Percentiles rank a stretch among this genome's conserved stretches.
Evolutionary conservation across 768 basidiomycete genomes (phyloP).

Genomic region (Baorangia bicolor): DNA sequence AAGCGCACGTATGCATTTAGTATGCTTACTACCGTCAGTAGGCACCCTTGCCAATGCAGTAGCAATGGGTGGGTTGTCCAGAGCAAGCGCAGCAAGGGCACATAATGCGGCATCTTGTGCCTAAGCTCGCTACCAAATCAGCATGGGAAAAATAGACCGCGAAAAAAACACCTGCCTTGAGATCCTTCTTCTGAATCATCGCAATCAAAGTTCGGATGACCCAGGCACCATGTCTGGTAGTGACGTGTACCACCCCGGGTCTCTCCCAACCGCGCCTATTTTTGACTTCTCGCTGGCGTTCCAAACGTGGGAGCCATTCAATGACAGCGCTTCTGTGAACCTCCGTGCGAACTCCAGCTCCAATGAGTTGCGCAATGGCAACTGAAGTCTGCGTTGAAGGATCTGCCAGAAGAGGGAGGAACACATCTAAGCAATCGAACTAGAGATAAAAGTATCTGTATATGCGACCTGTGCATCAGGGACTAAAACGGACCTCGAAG

Average conservation of each 20-base stretch:
- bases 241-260: slow-evolving; percentile 39
- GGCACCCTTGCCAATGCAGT: slow-evolving; percentile 43
- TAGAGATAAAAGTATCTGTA: slow-evolving; percentile 23
- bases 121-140: slow-evolving; percentile 31
- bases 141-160: not conserved
- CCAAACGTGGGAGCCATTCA: slow-evolving; percentile 61
- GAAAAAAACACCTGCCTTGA: slow-evolving; percentile 42
- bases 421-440: slow-evolving; percentile 63
- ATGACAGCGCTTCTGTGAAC: slow-evolving; percentile 50
- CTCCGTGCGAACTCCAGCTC: slow-evolving; percentile 46
- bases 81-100: slow-evolving; percentile 64
- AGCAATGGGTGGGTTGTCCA: slow-evolving; percentile 59
- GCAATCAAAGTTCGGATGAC: slow-evolving; percentile 49
- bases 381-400: slow-evolving; percentile 40
- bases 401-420: slow-evolving; percentile 60
- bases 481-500: slow-evolving; percentile 48
- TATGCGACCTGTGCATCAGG: not conserved
- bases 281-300: slow-evolving; percentile 54
- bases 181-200: slow-evolving; percentile 50
- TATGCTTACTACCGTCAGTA: slow-evolving; percentile 39
- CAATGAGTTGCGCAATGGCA: slow-evolving; percentile 60
- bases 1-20: slow-evolving; percentile 15
- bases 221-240: slow-evolving; percentile 56
- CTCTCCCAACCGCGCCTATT: slow-evolving; percentile 77
- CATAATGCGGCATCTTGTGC: slow-evolving; percentile 63